Base-by-base conservation (phyloP, 345 rosid genomes). In the Aurinia saxatilis region DNA sequence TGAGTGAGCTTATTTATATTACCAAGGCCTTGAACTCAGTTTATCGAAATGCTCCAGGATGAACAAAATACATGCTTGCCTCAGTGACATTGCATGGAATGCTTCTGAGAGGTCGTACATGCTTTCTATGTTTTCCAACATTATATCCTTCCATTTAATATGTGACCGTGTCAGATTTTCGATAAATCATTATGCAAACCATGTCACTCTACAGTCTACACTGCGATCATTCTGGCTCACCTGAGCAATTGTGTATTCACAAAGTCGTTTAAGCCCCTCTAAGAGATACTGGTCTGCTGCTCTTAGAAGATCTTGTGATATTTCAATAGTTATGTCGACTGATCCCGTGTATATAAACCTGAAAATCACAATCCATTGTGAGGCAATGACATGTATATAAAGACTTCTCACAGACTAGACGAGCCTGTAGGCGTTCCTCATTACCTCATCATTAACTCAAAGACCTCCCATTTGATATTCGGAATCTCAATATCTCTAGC, bases 101-200 rank as follows among this genome's bases (percentile, higher is more conserved):
- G 97, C 90, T 82, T 93, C 99, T 16, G 99, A 87, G 42, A 93
- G 97, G 57, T 93, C 99, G 39, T 93, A 93, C 99, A 90, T 87
- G 80, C 82, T 82, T 37, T 85, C 81, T 60, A 93, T 90, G 77
- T 82, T 93, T 21, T 85, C 97, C 86, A 90, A 73, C 3, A 96
- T 82, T 61, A 90, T 79, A 77, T 85, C 99, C 99, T 93, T 70
- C 7, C 63, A 55, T 47, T 42, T 29, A n/a, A 44, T 23, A 76
- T 0, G 38, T 31, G 4, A 14, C 39, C 56, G 1, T 37, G 72
- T 76, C 62, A 81, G 76, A 55, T 35, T 52, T 39, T 39, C 30
- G 1, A n/a, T n/a, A 5, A 16, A 25, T 18, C 40, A 19, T 19
- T 11, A 30, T 39, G 46, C 35, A 42, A 63, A 52, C n/a, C 13